Conservation (phyloP, 1,284 basidiomycete genomes). For the Boletus mariae region DNA sequence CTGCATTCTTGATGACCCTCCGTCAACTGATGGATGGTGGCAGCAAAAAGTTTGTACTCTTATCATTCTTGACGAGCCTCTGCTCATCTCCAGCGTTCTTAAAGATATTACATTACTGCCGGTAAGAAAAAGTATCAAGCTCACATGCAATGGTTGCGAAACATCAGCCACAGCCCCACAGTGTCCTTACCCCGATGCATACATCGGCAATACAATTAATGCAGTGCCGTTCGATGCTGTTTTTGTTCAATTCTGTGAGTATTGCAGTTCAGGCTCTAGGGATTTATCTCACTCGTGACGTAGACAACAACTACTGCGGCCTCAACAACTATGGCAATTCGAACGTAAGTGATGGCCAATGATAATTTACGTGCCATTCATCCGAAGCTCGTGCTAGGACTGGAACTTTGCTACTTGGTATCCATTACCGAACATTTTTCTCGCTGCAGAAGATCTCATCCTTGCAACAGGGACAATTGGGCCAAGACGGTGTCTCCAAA, state of each 20-base stretch:
- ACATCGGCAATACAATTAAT: conserved; percentile 52
- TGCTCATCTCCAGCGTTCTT: conserved; percentile 2
- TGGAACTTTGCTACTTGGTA: conserved; percentile 58
- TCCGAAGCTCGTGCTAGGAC: conserved; percentile 29
- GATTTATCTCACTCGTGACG: not conserved
- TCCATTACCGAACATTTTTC: not conserved
- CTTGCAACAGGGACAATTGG: conserved; percentile 53
- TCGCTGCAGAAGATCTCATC: not conserved
- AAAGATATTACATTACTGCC: conserved; percentile 56
- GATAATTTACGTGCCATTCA: not conserved
- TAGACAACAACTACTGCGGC: conserved; percentile 60
- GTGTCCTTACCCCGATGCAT: conserved; percentile 63
- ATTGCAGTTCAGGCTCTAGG: not conserved
- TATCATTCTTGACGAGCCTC: not conserved
- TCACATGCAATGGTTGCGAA: not conserved
- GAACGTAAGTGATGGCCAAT: conserved; percentile 33
- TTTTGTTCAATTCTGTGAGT: conserved; percentile 58
- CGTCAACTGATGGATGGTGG: conserved; percentile 46
- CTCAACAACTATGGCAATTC: conserved; percentile 42
- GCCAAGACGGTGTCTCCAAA: conserved; percentile 59
- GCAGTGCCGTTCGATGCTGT: conserved; percentile 57
- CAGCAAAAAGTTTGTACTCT: conserved; percentile 43
- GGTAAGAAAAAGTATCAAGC: conserved; percentile 22
- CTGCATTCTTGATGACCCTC: conserved; percentile 53
- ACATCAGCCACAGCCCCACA: conserved; percentile 45